Evolutionary conservation across 148 eudicot species (phyloP).

Genomic region (Pouteria glomerata): DNA sequence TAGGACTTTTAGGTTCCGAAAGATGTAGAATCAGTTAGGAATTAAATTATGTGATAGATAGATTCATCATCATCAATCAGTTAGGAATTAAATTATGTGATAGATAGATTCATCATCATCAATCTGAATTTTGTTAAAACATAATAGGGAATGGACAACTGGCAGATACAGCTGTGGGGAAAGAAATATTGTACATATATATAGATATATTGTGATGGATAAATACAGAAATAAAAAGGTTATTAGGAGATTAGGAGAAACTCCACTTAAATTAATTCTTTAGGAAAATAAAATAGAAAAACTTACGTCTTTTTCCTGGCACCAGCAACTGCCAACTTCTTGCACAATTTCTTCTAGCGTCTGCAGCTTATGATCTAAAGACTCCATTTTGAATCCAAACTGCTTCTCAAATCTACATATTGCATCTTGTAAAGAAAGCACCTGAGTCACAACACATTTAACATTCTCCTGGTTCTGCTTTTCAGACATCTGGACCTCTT

Average conservation of each 20-base stretch:
- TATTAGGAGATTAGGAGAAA: too few species aligned
- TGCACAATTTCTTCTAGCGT: conserved; percentile 39
- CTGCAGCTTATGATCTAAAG: conserved; percentile 47
- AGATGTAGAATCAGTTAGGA: too few species aligned
- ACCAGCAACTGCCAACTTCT: conserved; percentile 42
- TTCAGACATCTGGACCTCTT: conserved; percentile 45
- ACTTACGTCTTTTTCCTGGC: conserved; percentile 57
- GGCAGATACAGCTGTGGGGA: not conserved
- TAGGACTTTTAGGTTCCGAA: too few species aligned
- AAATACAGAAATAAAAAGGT: too few species aligned
- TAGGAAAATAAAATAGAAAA: not conserved
- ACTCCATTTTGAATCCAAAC: conserved; percentile 31
- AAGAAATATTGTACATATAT: not conserved
- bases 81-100: not conserved
- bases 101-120: conserved; percentile 1
- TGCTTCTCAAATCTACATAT: conserved; percentile 54
- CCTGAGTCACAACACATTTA: conserved; percentile 34
- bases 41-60: not conserved
- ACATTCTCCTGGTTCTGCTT: conserved; percentile 37
- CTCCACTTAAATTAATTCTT: not conserved
- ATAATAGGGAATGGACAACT: not conserved
- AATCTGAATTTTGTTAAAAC: not conserved
- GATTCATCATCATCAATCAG: not conserved
- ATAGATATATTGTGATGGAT: too few species aligned
- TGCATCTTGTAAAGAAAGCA: conserved; percentile 38